Evolutionary conservation across 164 flowering plant genomes (phyloP).

Genomic region (Piper longum): DNA sequence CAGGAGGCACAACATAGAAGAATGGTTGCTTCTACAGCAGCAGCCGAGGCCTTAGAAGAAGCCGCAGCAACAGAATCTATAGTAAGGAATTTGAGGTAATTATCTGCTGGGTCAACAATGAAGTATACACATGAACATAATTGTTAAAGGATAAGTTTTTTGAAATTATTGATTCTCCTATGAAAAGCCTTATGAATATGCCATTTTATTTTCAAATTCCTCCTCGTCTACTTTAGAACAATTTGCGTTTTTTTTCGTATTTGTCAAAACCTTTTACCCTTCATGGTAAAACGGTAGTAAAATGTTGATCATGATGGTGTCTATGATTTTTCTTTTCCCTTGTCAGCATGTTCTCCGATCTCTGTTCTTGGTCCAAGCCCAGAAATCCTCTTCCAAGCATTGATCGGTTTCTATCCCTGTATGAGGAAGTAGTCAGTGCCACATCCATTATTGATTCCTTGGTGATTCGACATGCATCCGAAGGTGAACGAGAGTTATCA

Average conservation of each 20-base stretch:
- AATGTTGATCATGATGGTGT: neutral
- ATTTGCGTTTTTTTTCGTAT: too few relatives aligned
- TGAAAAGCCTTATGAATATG: too few relatives aligned
- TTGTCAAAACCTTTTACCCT: neutral
- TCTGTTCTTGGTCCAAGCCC: slow-evolving; percentile 50
- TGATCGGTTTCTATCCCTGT: slow-evolving; percentile 52
- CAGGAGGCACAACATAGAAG: slow-evolving; percentile 83
- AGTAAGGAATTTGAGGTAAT: slow-evolving; percentile 66
- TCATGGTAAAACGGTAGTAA: too few relatives aligned
- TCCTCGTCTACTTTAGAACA: too few relatives aligned
- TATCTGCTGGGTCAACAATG: neutral
- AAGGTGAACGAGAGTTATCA: slow-evolving; percentile 3
- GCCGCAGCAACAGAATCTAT: slow-evolving; percentile 67
- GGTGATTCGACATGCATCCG: slow-evolving; percentile 14
- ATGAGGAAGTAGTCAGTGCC: slow-evolving; percentile 36
- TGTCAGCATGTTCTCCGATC: slow-evolving; percentile 82
- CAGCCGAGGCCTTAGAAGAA: slow-evolving; percentile 86
- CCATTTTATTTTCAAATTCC: too few relatives aligned
- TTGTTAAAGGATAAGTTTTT: too few relatives aligned
- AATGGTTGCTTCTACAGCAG: slow-evolving; percentile 56
- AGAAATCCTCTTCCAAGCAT: slow-evolving; percentile 66
- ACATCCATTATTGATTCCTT: slow-evolving; percentile 29
- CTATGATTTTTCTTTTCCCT: neutral
- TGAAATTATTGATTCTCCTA: neutral
- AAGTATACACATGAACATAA: neutral